A percentile compares a stretch with the other conserved stretches of the same genome.
These are phyloP conservation scores for Podaxis sp. DNA, from an alignment of 768 basidiomycete genomes.

Conservation along the genomic window DNA sequence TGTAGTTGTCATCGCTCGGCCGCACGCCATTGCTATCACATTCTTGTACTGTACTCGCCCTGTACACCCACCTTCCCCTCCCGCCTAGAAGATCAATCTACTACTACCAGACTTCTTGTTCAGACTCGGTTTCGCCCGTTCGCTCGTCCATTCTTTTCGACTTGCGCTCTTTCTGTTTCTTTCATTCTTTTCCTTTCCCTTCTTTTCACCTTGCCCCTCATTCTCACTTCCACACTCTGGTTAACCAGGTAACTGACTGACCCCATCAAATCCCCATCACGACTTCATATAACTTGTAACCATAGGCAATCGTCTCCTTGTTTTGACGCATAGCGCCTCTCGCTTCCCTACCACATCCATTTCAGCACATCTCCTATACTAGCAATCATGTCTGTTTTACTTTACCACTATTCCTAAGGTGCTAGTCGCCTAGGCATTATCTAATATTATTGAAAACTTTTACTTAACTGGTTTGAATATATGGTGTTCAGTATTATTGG, in stretches of 20 bases:
- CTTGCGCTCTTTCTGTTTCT: not conserved
- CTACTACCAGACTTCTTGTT: constrained; percentile 8
- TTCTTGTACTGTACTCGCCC: constrained; percentile 10
- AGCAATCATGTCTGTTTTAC: constrained; percentile 2
- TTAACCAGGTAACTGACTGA: constrained; percentile 5
- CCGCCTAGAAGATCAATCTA: constrained; percentile 8
- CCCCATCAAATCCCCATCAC: constrained; percentile 6
- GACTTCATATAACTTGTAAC: constrained; percentile 22
- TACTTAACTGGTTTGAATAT: not conserved
- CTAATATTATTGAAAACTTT: constrained; percentile 12
- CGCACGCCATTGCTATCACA: not conserved
- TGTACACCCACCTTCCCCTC: not conserved
- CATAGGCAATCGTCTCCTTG: constrained; percentile 20
- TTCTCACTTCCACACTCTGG: not conserved
- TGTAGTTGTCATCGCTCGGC: constrained; percentile 7
- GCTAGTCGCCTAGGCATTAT: constrained; percentile 10
- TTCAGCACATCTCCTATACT: not conserved
- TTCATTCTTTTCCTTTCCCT: not conserved
- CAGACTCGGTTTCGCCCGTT: constrained; percentile 12
- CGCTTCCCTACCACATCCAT: not conserved
- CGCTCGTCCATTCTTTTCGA: constrained; percentile 2
- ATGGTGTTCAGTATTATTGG: not conserved
- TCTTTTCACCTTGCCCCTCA: constrained; percentile 2
- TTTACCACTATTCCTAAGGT: not conserved
- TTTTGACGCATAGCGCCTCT: constrained; percentile 12